Evolutionary conservation across 768 basidiomycete genomes (phyloP).

Genomic region (Russula sp.): DNA sequence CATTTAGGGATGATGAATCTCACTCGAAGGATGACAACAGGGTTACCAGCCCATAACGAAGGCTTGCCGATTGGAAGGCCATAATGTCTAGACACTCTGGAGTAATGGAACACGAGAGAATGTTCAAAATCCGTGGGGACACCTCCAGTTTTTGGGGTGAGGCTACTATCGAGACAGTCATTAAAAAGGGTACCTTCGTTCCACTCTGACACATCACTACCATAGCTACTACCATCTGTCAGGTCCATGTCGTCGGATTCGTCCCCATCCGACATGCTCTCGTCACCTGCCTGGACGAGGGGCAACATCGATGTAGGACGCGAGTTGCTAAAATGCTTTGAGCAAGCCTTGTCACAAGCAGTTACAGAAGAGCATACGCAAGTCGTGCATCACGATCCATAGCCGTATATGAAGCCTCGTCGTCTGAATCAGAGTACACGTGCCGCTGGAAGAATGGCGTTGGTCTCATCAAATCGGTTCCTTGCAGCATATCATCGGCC

Average conservation of each 20-base stretch:
- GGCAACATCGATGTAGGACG: conserved; percentile 40
- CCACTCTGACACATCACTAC: conserved; percentile 38
- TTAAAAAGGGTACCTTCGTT: conserved; percentile 37
- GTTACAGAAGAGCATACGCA: conserved; percentile 40
- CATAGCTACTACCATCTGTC: conserved; percentile 40
- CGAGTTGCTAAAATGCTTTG: conserved; percentile 35
- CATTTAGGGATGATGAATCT: not conserved
- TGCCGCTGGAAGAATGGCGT: conserved; percentile 12
- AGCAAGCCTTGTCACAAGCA: conserved; percentile 1
- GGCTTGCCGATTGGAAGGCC: conserved; percentile 30
- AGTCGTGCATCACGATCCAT: conserved; percentile 64
- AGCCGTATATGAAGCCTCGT: conserved; percentile 54
- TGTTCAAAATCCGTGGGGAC: not conserved
- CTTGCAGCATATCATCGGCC: not conserved
- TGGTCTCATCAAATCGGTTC: conserved; percentile 1
- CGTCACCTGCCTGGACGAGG: conserved; percentile 36
- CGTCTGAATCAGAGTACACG: conserved; percentile 53
- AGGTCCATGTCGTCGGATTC: conserved; percentile 75
- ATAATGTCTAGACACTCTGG: conserved; percentile 44
- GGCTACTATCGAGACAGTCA: not conserved
- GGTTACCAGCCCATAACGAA: conserved; percentile 39
- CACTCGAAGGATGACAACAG: conserved; percentile 35
- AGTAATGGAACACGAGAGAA: conserved; percentile 33
- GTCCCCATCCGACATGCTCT: conserved; percentile 56
- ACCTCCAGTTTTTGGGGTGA: not conserved